Evolutionary conservation across 192 early-diverging fungal genomes (phyloP).

Genomic region (Lunasporangiospora selenospora): DNA sequence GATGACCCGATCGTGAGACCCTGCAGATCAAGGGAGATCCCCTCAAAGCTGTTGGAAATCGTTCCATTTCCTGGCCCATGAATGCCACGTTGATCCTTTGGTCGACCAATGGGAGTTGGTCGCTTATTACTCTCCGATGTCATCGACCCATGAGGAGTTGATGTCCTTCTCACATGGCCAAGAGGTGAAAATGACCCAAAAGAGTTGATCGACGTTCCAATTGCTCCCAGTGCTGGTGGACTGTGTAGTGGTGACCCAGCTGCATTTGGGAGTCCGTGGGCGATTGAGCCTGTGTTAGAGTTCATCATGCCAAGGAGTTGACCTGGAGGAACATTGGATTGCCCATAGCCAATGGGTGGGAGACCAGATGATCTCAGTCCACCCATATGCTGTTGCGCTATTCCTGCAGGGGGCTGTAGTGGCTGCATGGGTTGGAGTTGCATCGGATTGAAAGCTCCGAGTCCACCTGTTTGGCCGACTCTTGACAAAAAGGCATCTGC

Average conservation of each 20-base stretch:
- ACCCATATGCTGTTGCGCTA: slow-evolving; percentile 10
- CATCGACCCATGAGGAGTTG: slow-evolving; percentile 44
- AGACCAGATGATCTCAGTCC: slow-evolving; percentile 36
- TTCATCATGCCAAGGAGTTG: slow-evolving; percentile 32
- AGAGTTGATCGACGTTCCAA: slow-evolving; percentile 31
- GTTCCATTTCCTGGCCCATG: too few species aligned
- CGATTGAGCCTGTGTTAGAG: slow-evolving; percentile 11
- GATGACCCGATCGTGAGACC: slow-evolving; percentile 29
- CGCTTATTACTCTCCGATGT: slow-evolving; percentile 36
- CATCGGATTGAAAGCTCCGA: slow-evolving; percentile 9
- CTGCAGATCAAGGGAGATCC: slow-evolving; percentile 27
- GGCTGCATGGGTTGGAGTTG: slow-evolving; percentile 6
- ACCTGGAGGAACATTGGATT: slow-evolving; percentile 16
- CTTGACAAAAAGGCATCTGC: slow-evolving; percentile 13
- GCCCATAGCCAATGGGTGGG: slow-evolving; percentile 28
- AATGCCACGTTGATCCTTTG: slow-evolving; percentile 20
- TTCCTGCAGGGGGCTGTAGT: slow-evolving; percentile 16
- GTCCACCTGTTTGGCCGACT: slow-evolving; percentile 12
- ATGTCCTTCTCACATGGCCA: slow-evolving; percentile 49
- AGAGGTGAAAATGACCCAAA: slow-evolving; percentile 52
- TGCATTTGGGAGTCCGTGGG: slow-evolving; percentile 21
- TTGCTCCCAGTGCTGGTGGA: slow-evolving; percentile 32
- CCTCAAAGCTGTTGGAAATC: neutral
- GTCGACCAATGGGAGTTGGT: slow-evolving; percentile 51
- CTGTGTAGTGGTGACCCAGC: slow-evolving; percentile 36